Evolutionary conservation across 2,329 filamentous ascomycete species (phyloP).

Genomic region (Aspergillus quadrilineatus): DNA sequence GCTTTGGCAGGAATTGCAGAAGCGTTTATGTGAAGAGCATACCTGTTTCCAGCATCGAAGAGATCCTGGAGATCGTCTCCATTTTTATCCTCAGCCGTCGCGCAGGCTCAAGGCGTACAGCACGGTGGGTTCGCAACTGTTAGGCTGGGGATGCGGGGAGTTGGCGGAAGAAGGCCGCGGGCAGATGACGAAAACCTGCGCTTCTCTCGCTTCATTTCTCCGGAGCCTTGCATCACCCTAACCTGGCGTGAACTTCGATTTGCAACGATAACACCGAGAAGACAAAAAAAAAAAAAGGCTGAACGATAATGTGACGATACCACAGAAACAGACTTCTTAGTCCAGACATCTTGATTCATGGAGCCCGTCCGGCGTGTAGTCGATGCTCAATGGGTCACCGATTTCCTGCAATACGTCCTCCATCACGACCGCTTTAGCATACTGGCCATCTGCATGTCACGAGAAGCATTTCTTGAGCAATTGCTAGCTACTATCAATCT

Average conservation of each 20-base stretch:
- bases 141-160: constrained; percentile 9
- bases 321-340: neutral
- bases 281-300: neutral
- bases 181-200: constrained; percentile 12
- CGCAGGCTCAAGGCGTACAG: constrained; percentile 2
- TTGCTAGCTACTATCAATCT: constrained; percentile 52
- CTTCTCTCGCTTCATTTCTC: constrained; percentile 4
- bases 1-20: neutral
- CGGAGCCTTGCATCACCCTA: constrained; percentile 5
- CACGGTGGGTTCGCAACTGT: neutral
- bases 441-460: constrained; percentile 68
- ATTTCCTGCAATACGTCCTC: constrained; percentile 65
- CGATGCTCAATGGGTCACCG: constrained; percentile 53
- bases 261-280: neutral
- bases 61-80: constrained; percentile 96
- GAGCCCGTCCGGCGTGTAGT: constrained; percentile 25
- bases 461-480: constrained; percentile 62
- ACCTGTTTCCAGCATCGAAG: constrained; percentile 93
- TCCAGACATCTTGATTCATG: constrained; percentile 10
- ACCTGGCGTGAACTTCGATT: neutral
- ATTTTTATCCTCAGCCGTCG: constrained; percentile 52
- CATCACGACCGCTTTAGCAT: constrained; percentile 60
- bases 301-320: neutral
- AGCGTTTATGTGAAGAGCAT: constrained; percentile 24
- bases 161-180: constrained; percentile 14